Evolutionary conservation across 2,329 filamentous ascomycete genomes (phyloP), one percentile per base, ranked within the genome.

Genomic region (Biscogniauxia sp.): DNA sequence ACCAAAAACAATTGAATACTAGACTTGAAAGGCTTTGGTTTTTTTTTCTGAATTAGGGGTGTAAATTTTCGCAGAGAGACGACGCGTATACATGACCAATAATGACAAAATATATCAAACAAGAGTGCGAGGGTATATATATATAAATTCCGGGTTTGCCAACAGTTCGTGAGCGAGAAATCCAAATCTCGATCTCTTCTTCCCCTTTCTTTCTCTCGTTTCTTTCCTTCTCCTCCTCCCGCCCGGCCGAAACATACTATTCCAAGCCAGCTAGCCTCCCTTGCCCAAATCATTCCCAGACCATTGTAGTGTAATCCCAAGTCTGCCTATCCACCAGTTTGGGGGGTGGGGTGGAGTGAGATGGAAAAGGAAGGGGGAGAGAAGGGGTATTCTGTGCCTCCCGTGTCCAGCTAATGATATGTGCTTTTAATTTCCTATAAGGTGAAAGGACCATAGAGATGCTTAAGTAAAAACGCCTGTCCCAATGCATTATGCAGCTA

Each of bases 401-500:
- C 9, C 6, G 17, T 17, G 6, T 45, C 13, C 11, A 45, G 37
- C 15, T 45, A n/a, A 45, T 13, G 6, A 45, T 11, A 45, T 45
- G 37, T 45, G 6, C 37, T 11, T 52, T 20, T 23, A 52, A 52
- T 52, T 20, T 20, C 19, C 19, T 52, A 23, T 52, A 52, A 52
- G 7, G n/a, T 20, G 15, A 26, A 52, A 20, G 3, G 49, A 51
- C 37, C 37, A 45, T 45, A 20, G 20, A 20, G 20, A 45, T 45
- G 37, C 37, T 45, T 19, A 51, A 26, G 9, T 19, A 11, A 3
- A 51, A 52, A 52, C 51, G 51, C 51, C 51, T 54, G 9, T 54
- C 52, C 52, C 20, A 19, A 54, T 54, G 52, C 52, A 54, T 26
- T 37, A 54, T 32, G 52, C 52, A 37, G 52, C 52, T 37, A 26